Evolutionary conservation across 441 rosid species (phyloP), one percentile per base, ranked within the genome.

Genomic region (Melastoma candidum): DNA sequence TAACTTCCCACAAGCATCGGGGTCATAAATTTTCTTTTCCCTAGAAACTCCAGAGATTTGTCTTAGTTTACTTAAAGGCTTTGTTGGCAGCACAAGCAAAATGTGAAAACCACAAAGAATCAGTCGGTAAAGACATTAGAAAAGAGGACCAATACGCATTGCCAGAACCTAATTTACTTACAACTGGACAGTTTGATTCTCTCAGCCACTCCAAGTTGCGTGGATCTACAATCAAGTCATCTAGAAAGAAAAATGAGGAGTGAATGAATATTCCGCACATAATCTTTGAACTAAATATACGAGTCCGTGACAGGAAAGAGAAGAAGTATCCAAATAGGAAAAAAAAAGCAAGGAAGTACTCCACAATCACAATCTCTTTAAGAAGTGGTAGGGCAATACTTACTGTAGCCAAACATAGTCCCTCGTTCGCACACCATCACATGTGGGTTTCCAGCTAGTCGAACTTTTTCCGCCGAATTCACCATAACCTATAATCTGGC

Each of bases 391-490:
- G 22, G 22, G 22, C 48, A 39, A 22, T 32, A 79, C 97, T 89
- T 84, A 89, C 95, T 79, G 66, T 86, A 89, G 57, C 97, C 97
- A 68, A 89, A 89, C 95, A 89, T 89, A 48, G 97, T 90, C 71
- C 97, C 97, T 63, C 95, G 77, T 68, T 86, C 95, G 27, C 97
- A 86, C 49, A 90, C 90, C 97, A 90, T 90, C 57, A 90, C 89
- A 68, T 86, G 78, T 26, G 87, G 75, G 70, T 90, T 90, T 59
- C 97, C 97, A 49, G 97, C 90, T 64, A 82, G 63, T 61, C 81
- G 76, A 62, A 86, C 65, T 75, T 90, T 90, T 80, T 86, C 87
- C 3, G 82, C 88, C 46, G 97, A 90, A 70, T 86, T 82, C 55
- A 29, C 66, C 95, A 90, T 90, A 55, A 90, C 95, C 95, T 90